Base-by-base conservation (phyloP, 2,329 filamentous ascomycete genomes). In the Dissoconium aciculare region DNA sequence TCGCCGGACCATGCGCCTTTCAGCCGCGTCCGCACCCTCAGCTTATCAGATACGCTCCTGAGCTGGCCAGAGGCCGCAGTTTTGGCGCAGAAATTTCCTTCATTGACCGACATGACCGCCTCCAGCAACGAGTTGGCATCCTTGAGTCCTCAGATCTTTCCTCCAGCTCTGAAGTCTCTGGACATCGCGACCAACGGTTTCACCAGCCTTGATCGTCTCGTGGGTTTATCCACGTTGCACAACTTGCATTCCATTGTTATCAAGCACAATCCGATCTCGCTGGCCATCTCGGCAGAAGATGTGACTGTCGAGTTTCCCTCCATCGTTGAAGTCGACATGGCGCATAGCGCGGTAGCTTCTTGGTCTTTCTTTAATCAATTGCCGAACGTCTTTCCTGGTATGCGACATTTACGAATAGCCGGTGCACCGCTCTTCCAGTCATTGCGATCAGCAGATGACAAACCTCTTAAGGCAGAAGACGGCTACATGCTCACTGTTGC, bases 401-500 rank as follows among this genome's bases (percentile, higher is more conserved):
- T 95, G 5, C 65, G 60, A 9, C 74, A 73, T 17, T 68, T 98
- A 23, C 78, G 85, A 11, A 71, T 93, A 38, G 74, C 81, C 4
- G 76, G 84, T 50, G 95, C 95, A 43, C 85, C 87, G 4, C 66
- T 95, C 13, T 91, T 82, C 55, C 63, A 75, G 32, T 58, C 64
- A 40, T 62, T 62, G n/a, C 19, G 19, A 8, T 45, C 56, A 25
- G 28, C 62, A 38, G 56, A 58, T 23, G 55, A 51, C 32, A 59
- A 50, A 30, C 31, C 44, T 15, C 45, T 66, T 15, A 68, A 66
- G 4, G 66, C 76, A 1, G 82, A 92, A 32, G 81, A 92, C 47
- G 78, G 80, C 1, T 87, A 84, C 58, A 92, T 93, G 80, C 67
- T 94, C 28, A 82, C 81, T 1, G 62, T 92, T 15, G 81, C 77